Evolutionary conservation across 805 yeast genomes (phyloP).

Genomic region (Saitoella complicata): DNA sequence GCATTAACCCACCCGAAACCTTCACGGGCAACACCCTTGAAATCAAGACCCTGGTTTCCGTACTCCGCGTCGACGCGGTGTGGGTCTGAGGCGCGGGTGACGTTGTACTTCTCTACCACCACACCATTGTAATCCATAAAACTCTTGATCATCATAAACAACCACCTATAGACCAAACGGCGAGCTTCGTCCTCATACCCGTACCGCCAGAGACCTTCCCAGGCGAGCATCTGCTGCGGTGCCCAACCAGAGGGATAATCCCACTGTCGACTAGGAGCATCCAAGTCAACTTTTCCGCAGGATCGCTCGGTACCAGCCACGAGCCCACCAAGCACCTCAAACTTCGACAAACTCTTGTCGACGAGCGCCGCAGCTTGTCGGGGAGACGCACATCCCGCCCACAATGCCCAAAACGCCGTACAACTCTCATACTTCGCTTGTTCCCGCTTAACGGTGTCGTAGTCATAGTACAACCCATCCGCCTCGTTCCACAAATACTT

Average conservation of each 20-base stretch:
- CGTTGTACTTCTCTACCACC: constrained; percentile 90
- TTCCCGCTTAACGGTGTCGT: constrained; percentile 40
- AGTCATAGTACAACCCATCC: constrained; percentile 68
- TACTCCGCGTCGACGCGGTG: constrained; percentile 90
- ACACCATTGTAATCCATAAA: constrained; percentile 88
- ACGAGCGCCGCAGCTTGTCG: constrained; percentile 57
- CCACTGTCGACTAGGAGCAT: constrained; percentile 89
- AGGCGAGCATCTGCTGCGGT: constrained; percentile 87
- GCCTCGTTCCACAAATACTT: constrained; percentile 73
- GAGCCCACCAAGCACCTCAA: constrained; percentile 80
- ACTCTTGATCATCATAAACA: constrained; percentile 73
- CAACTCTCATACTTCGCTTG: constrained; percentile 67
- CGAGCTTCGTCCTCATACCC: constrained; percentile 49
- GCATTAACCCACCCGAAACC: constrained; percentile 99
- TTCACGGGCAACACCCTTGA: constrained; percentile 84
- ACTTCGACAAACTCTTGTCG: constrained; percentile 38
- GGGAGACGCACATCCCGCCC: constrained; percentile 56
- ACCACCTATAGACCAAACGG: constrained; percentile 73
- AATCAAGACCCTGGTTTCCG: constrained; percentile 89
- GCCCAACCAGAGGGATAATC: constrained; percentile 98
- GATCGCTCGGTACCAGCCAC: constrained; percentile 67
- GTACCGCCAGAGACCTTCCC: constrained; percentile 70
- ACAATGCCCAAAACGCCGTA: constrained; percentile 81
- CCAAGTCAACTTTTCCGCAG: constrained; percentile 51
- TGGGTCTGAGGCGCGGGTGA: constrained; percentile 65